phyloP scores from a whole-genome alignment of 176 grass and related monocot species.

The bread wheat (Triticum aestivum) region DNA sequence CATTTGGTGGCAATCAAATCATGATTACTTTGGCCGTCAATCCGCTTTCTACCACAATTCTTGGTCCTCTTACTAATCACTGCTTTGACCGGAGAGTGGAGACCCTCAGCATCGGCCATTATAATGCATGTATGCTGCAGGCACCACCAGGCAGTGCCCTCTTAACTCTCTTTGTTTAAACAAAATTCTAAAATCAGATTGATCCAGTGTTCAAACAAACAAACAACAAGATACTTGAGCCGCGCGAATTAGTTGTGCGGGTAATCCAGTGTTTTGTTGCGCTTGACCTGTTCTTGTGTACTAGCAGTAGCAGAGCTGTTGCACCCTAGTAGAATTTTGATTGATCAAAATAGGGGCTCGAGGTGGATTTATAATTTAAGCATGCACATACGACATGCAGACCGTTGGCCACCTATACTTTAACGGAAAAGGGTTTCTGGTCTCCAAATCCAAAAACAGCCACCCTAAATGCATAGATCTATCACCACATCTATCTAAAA shows the following conservation, averaged over 20 bases:
- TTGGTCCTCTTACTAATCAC: not conserved
- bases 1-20: not conserved
- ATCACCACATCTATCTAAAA: not conserved
- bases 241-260: not conserved
- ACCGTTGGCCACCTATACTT: slow-evolving; percentile 5
- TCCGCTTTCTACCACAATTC: not conserved
- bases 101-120: no score
- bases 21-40: not conserved
- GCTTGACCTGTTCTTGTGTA: not conserved
- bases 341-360: slow-evolving; percentile 32
- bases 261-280: not conserved
- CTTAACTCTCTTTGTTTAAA: no score
- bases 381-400: not conserved
- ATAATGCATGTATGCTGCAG: no score
- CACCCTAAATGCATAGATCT: not conserved
- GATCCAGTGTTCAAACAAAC: no score
- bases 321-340: not conserved
- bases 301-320: not conserved
- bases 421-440: not conserved
- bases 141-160: no score
- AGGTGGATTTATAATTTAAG: slow-evolving; percentile 3
- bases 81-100: not conserved
- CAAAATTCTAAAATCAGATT: no score
- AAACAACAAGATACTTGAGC: no score
- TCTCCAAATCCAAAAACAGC: slow-evolving; percentile 17